A percentile compares a stretch with the other conserved stretches of the same genome.
Conservation (phyloP, 305 asterid genomes). For the Fraxinus albicans region DNA sequence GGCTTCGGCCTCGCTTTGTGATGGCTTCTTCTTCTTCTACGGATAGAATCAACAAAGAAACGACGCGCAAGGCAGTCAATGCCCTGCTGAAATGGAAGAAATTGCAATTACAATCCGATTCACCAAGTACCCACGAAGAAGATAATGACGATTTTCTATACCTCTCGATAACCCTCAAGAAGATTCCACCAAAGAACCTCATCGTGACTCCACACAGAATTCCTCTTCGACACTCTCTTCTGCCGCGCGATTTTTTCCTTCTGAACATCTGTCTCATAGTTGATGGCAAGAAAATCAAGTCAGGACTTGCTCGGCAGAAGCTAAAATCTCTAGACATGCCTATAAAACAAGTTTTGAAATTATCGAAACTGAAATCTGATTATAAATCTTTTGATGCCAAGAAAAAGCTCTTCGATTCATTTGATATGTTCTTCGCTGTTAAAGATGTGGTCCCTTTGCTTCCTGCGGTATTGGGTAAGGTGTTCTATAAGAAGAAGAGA, state of each 20-base stretch:
- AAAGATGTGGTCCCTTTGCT: conserved; percentile 45
- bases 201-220: conserved; percentile 50
- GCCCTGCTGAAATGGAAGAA: conserved; percentile 72
- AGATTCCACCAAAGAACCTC: conserved; percentile 45
- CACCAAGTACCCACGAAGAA: conserved; percentile 1
- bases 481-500: conserved; percentile 69
- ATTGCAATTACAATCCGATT: conserved; percentile 23
- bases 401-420: conserved; percentile 46
- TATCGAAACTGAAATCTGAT: conserved; percentile 66
- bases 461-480: conserved; percentile 66
- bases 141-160: conserved; percentile 54
- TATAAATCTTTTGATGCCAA: conserved; percentile 61
- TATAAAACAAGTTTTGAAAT: conserved; percentile 45
- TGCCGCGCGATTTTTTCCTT: conserved; percentile 22
- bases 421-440: conserved; percentile 61
- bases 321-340: conserved; percentile 40
- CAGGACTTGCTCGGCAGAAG: conserved; percentile 48
- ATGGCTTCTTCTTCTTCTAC: conserved; percentile 34
- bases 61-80: conserved; percentile 44
- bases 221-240: conserved; percentile 54
- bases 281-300: conserved; percentile 66
- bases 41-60: conserved; percentile 30
- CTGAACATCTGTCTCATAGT: conserved; percentile 57
- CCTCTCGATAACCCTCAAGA: conserved; percentile 66
- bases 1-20: background rate